These are phyloP conservation scores for Hypoxylon rubiginosum DNA, from an alignment of 2,329 filamentous ascomycete species.

Conservation along the genomic window DNA sequence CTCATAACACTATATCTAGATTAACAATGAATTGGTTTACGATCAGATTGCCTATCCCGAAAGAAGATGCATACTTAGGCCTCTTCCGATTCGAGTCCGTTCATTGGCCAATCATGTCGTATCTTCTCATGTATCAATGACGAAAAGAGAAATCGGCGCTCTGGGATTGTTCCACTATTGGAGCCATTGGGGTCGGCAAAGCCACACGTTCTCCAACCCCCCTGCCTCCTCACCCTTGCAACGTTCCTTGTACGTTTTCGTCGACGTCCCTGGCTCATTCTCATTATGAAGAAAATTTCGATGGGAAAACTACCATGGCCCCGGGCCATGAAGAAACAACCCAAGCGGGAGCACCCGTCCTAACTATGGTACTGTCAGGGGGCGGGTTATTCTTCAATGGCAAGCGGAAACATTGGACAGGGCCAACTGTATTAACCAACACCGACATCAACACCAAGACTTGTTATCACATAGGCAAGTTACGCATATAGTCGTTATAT, in stretches of 20 bases:
- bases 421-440: background rate
- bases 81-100: slow-evolving; percentile 28
- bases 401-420: slow-evolving; percentile 11
- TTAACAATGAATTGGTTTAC: slow-evolving; percentile 2
- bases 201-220: slow-evolving; percentile 22
- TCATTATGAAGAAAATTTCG: slow-evolving; percentile 8
- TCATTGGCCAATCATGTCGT: slow-evolving; percentile 33
- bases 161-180: no score
- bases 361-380: slow-evolving; percentile 7
- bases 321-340: slow-evolving; percentile 20
- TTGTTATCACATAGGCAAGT: background rate
- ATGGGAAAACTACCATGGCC: slow-evolving; percentile 20
- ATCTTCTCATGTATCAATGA: slow-evolving; percentile 10
- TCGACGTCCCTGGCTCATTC: slow-evolving; percentile 24
- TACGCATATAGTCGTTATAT: background rate
- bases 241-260: slow-evolving; percentile 19
- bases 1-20: background rate
- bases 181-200: slow-evolving; percentile 20
- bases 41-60: background rate
- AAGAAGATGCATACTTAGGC: background rate
- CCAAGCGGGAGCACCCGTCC: slow-evolving; percentile 32
- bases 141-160: slow-evolving; percentile 24
- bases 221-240: slow-evolving; percentile 8
- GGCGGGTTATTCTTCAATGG: background rate
- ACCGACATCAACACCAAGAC: slow-evolving; percentile 7